Percentiles rank a stretch among this genome's conserved stretches.
These are phyloP conservation scores for Amanita exitialis DNA, from an alignment of 768 basidiomycete species.

Conservation along the genomic window DNA sequence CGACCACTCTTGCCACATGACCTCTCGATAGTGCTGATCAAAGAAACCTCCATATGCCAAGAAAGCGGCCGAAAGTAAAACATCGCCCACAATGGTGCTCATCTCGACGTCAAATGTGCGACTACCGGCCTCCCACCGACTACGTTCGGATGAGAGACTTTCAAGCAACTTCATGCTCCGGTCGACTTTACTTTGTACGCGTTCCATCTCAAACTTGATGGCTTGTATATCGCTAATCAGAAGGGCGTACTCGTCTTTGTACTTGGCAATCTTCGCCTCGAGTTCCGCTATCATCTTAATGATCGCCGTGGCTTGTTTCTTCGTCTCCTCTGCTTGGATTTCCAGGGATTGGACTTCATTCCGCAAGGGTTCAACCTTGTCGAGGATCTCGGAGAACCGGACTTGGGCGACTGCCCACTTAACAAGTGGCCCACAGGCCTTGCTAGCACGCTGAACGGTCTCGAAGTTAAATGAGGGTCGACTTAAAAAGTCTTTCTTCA, in stretches of 20 bases:
- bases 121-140: slow-evolving; percentile 91
- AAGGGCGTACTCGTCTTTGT: slow-evolving; percentile 96
- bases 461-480: slow-evolving; percentile 92
- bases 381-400: slow-evolving; percentile 92
- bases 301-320: slow-evolving; percentile 85
- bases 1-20: slow-evolving; percentile 96
- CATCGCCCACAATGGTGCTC: slow-evolving; percentile 97
- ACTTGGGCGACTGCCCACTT: slow-evolving; percentile 99
- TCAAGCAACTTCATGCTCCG: slow-evolving; percentile 92
- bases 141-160: slow-evolving; percentile 89
- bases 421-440: slow-evolving; percentile 94
- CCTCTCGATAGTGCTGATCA: slow-evolving; percentile 95
- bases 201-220: slow-evolving; percentile 96
- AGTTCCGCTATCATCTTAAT: slow-evolving; percentile 89
- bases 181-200: slow-evolving; percentile 93
- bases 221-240: slow-evolving; percentile 96
- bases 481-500: slow-evolving; percentile 90
- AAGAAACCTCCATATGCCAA: slow-evolving; percentile 97
- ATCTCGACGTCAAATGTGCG: slow-evolving; percentile 95
- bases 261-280: slow-evolving; percentile 83
- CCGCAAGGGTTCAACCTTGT: slow-evolving; percentile 92
- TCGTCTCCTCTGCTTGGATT: slow-evolving; percentile 87
- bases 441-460: slow-evolving; percentile 87
- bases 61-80: slow-evolving; percentile 91
- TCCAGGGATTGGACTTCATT: slow-evolving; percentile 93